Percentiles rank a stretch among this genome's conserved stretches.
Conservation (phyloP, 2,329 filamentous ascomycete genomes). For the Trichocomaceae sp. region DNA sequence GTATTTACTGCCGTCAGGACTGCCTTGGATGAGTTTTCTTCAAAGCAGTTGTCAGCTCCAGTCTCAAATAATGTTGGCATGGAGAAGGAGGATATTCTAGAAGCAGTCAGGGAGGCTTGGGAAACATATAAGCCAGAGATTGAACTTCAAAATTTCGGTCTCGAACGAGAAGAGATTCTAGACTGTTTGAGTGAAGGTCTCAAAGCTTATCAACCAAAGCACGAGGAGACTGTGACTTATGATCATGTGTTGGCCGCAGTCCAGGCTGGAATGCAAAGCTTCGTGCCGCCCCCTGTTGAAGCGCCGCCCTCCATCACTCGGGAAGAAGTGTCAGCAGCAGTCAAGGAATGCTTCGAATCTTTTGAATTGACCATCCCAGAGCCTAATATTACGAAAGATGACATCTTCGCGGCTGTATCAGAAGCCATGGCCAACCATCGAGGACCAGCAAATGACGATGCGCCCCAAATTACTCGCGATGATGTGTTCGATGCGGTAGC, state of each 20-base stretch:
- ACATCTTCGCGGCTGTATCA: slow-evolving; percentile 14
- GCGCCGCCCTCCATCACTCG: slow-evolving; percentile 41
- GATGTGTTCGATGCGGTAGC: slow-evolving; percentile 49
- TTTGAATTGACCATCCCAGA: slow-evolving; percentile 52
- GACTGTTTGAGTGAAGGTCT: slow-evolving; percentile 81
- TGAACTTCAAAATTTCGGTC: slow-evolving; percentile 78
- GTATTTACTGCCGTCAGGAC: slow-evolving; percentile 78
- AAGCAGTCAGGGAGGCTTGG: slow-evolving; percentile 83
- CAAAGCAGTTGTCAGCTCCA: slow-evolving; percentile 52
- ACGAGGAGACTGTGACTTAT: slow-evolving; percentile 58
- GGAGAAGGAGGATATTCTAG: slow-evolving; percentile 74
- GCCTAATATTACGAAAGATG: slow-evolving; percentile 15
- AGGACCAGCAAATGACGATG: not conserved
- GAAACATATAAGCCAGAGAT: slow-evolving; percentile 93
- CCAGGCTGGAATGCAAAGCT: slow-evolving; percentile 76
- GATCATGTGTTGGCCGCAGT: slow-evolving; percentile 83
- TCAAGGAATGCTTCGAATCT: slow-evolving; percentile 79
- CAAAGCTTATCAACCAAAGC: slow-evolving; percentile 57
- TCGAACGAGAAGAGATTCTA: slow-evolving; percentile 85
- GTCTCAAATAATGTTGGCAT: slow-evolving; percentile 43
- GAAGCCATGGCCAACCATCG: slow-evolving; percentile 14
- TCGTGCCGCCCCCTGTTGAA: slow-evolving; percentile 65
- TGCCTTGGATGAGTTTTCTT: slow-evolving; percentile 54
- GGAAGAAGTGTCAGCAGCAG: slow-evolving; percentile 26
- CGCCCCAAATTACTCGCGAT: slow-evolving; percentile 28